phyloP scores from a whole-genome alignment of 2,329 filamentous ascomycete species.

The Harringtonia aguacate region DNA sequence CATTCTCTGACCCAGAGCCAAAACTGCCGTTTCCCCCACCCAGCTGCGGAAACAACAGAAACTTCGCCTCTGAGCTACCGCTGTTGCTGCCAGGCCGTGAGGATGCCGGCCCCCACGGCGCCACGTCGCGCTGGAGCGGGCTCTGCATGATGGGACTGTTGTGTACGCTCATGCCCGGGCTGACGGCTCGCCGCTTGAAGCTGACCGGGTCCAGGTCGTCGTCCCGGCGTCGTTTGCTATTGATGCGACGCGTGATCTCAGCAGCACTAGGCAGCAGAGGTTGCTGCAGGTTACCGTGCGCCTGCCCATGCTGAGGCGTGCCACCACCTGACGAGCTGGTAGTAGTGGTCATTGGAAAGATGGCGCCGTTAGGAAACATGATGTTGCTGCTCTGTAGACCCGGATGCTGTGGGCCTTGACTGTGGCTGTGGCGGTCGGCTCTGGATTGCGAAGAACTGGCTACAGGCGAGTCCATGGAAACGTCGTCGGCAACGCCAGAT shows the following conservation, averaged over 20 bases:
- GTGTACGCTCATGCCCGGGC: constrained; percentile 80
- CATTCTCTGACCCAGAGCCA: too few species aligned
- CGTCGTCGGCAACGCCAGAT: constrained; percentile 52
- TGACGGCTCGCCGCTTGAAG: constrained; percentile 87
- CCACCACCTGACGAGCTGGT: constrained; percentile 24
- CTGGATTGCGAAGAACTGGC: constrained; percentile 1
- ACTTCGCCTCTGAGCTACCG: constrained; percentile 17
- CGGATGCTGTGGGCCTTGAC: neutral
- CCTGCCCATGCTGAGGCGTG: constrained; percentile 23
- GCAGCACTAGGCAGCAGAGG: constrained; percentile 51
- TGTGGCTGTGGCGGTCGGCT: too few species aligned
- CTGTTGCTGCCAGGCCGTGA: constrained; percentile 37
- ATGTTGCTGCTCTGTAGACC: constrained; percentile 9
- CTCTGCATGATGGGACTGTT: constrained; percentile 84
- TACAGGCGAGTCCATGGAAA: constrained; percentile 61
- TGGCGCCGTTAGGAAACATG: constrained; percentile 15
- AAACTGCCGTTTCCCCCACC: constrained; percentile 25
- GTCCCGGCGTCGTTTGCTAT: constrained; percentile 64
- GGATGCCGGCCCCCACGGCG: constrained; percentile 62
- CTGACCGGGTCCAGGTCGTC: constrained; percentile 82
- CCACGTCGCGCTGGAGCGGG: constrained; percentile 61
- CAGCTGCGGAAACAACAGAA: constrained; percentile 2
- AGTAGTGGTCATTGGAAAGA: constrained; percentile 18
- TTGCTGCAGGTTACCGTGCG: constrained; percentile 8
- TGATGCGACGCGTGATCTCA: constrained; percentile 68